Evolutionary conservation across 2,329 filamentous ascomycete genomes (phyloP).

Genomic region (Chalara sp.): DNA sequence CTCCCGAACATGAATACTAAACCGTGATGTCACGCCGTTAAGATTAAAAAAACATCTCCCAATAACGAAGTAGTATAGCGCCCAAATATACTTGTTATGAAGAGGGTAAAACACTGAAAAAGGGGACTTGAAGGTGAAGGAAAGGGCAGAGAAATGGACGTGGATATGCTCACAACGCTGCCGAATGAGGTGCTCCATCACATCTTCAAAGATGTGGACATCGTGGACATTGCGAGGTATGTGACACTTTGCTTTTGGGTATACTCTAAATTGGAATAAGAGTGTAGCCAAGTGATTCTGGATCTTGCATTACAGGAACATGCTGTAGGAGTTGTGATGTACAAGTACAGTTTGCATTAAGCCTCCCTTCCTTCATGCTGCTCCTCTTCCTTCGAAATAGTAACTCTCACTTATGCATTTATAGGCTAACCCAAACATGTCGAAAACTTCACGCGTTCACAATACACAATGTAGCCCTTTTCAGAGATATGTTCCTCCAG

Average conservation of each 20-base stretch:
- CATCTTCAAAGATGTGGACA: not conserved
- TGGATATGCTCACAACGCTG: not conserved
- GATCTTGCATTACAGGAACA: not conserved
- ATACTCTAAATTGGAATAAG: not conserved
- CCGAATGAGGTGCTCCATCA: not conserved
- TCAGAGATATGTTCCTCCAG: constrained; percentile 34
- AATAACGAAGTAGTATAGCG: too few species aligned
- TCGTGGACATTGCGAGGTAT: not conserved
- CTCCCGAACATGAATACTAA: too few species aligned
- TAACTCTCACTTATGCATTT: not conserved
- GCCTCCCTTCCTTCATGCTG: not conserved
- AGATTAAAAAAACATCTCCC: too few species aligned
- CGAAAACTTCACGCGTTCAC: constrained; percentile 46
- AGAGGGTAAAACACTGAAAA: too few species aligned
- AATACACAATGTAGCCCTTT: constrained; percentile 50
- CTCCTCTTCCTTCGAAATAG: too few species aligned
- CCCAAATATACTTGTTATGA: too few species aligned
- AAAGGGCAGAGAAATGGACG: too few species aligned
- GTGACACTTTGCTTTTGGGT: not conserved
- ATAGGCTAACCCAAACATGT: constrained; percentile 43
- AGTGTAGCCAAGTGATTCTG: not conserved
- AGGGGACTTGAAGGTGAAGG: too few species aligned
- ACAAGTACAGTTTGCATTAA: not conserved
- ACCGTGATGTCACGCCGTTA: too few species aligned
- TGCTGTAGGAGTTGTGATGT: not conserved